Evolutionary conservation across 176 grass and related monocot species (phyloP), one percentile per base, ranked within the genome.

Genomic region (Tuctoria greenei): DNA sequence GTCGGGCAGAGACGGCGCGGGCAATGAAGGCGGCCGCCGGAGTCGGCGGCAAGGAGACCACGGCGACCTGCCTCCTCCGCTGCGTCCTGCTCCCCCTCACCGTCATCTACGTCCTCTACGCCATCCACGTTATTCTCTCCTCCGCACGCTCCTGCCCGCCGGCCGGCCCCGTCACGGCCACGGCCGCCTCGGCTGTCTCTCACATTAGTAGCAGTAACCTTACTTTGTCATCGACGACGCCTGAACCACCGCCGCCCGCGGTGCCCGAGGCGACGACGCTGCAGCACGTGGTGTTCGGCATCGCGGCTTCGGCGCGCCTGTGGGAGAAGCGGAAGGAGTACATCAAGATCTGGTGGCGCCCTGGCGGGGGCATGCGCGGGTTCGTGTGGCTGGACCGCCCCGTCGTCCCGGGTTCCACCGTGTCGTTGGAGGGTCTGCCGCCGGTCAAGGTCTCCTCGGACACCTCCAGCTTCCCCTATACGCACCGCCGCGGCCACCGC

Each of bases 261-360:
- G 64, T 17, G 52, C 52, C 75, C 62, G 14, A 69, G 20, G 69
- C 84, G 25, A 99, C 95, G 50, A 90, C 82, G 42, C 61, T 99
- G 43, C 87, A 90, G 69, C 91, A 99, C 82, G 88, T 99, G 21
- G 95, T 99, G 74, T 99, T 99, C 73, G 95, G 95, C 79, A 99
- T 99, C 75, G 95, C 91, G 2, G 91, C 91, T 24, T 99, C 91
- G 38, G 57, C 91, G 34, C 67, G 73, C 18, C 70, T 95, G 23
- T 99, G 92, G 96, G 85, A 95, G 59, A 90, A 82, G 85, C 83
- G 96, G 7, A 95, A 95, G 81, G 92, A 99, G 52, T 99, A 99
- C 85, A 99, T 99, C 84, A 99, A 85, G 80, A 66, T 92, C 14
- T 99, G 96, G 96, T 95, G 85, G 87, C 87, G 77, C 7, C 89